Evolutionary conservation across 768 basidiomycete species (phyloP), one percentile per base, ranked within the genome.

Genomic region (Lactarius quietus): DNA sequence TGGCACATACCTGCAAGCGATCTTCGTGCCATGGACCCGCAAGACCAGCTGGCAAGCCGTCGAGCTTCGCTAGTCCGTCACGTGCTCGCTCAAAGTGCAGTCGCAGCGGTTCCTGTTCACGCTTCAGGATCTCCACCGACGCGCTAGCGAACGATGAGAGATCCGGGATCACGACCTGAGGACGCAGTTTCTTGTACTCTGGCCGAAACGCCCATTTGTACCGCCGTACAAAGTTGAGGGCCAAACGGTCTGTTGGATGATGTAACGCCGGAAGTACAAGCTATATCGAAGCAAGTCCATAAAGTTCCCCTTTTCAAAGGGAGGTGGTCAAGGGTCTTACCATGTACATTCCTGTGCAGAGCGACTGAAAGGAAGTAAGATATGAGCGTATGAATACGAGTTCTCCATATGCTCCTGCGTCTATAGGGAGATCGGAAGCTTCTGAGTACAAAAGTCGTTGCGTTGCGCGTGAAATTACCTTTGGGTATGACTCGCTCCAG

Each of bases 121-220:
- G 23, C 28, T 20, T 36, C 29, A 63, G 55, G 39, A 55, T 26
- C 5, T 38, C 51, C 1, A 20, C 23, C 3, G 28, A 83, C 3
- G 75, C 72, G 0, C 74, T 64, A 14, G 80, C 76, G 68, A 89
- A 86, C n/a, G 75, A 69, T 17, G 78, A 69, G n/a, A 87, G 77
- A 53, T 83, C 79, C 0, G 88, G 88, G n/a, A 83, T 78, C 0
- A 78, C 82, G n/a, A 86, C 72, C 0, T 80, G 78, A 3, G 78
- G 75, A 9, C 78, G 74, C 12, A 82, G 77, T n/a, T 78, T 75
- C 6, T 84, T 82, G 68, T 90, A 90, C 57, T 84, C 83, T 0
- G 80, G 75, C 28, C 78, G 73, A 67, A 86, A 90, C 0, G 89
- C 86, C 91, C 91, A 93, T 71, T 93, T 93, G 70, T 90, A 90